Conservation (phyloP, 345 rosid species). For the Acer campestre region DNA sequence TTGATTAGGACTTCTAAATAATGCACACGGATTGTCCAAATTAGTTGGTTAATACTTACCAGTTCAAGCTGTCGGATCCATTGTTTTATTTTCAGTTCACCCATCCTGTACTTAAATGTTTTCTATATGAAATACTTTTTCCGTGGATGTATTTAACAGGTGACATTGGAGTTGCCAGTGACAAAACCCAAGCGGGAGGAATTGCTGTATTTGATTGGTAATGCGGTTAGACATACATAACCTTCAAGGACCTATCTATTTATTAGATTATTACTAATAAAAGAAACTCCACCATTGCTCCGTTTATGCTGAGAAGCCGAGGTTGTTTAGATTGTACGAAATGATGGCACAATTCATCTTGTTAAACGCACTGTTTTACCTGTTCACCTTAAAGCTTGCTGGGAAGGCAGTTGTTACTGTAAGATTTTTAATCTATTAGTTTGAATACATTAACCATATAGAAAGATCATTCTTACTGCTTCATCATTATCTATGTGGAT, state of each 20-base stretch:
- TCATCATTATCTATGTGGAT: neutral
- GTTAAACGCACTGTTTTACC: neutral
- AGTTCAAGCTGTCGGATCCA: neutral
- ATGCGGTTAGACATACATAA: conserved; percentile 35
- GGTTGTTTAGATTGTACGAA: neutral
- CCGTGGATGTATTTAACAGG: conserved; percentile 39
- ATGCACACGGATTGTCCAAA: neutral
- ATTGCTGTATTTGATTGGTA: conserved; percentile 41
- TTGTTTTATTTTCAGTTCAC: conserved; percentile 2
- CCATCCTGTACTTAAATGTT: neutral
- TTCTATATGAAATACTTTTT: neutral
- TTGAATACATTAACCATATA: neutral
- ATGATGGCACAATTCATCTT: neutral
- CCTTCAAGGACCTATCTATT: conserved; percentile 14
- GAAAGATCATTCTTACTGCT: neutral
- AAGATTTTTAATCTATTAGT: neutral
- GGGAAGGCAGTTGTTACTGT: neutral
- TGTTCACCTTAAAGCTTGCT: neutral
- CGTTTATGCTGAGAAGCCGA: conserved; percentile 8
- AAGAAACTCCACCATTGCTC: conserved; percentile 21
- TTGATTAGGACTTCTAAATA: neutral
- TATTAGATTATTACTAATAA: neutral
- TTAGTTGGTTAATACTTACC: neutral
- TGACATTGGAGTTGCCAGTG: conserved; percentile 63
- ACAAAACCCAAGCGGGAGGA: conserved; percentile 51